Evolutionary conservation across 208 protist genomes (phyloP).

Genomic region (Strigomonas oncopelti): DNA sequence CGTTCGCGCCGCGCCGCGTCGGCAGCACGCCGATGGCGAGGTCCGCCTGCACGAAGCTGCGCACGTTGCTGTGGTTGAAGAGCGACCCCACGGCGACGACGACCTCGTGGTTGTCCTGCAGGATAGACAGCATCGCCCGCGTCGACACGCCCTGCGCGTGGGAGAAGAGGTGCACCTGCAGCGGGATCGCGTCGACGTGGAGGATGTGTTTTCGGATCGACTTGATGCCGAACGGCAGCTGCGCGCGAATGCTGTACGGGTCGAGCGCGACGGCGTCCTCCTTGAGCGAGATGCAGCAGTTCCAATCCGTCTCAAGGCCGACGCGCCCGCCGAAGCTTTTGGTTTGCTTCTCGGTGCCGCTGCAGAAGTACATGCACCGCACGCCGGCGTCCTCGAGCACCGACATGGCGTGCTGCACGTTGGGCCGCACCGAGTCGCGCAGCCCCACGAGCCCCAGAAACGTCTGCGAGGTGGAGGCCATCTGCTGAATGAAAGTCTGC

Average conservation of each 20-base stretch:
- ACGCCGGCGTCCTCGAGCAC: slow-evolving; percentile 87
- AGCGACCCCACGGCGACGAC: slow-evolving; percentile 89
- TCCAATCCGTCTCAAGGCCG: slow-evolving; percentile 94
- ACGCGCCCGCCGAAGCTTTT: slow-evolving; percentile 90
- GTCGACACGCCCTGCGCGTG: slow-evolving; percentile 82
- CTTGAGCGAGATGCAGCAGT: slow-evolving; percentile 93
- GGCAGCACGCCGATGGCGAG: slow-evolving; percentile 87
- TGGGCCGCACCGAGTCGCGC: slow-evolving; percentile 79
- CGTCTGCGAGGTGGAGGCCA: slow-evolving; percentile 75
- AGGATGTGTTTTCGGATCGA: slow-evolving; percentile 91
- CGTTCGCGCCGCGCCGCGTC: slow-evolving; percentile 55
- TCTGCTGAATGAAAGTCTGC: slow-evolving; percentile 50
- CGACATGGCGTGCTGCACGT: slow-evolving; percentile 71
- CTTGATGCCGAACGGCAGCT: slow-evolving; percentile 91
- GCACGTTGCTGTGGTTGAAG: slow-evolving; percentile 90
- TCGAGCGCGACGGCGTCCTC: slow-evolving; percentile 80
- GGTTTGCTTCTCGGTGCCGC: slow-evolving; percentile 78
- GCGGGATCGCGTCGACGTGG: slow-evolving; percentile 91
- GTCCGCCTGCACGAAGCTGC: slow-evolving; percentile 90
- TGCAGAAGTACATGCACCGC: slow-evolving; percentile 91
- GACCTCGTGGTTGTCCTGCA: slow-evolving; percentile 93
- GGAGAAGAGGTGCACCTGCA: slow-evolving; percentile 93
- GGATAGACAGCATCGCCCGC: slow-evolving; percentile 88
- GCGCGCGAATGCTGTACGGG: slow-evolving; percentile 83
- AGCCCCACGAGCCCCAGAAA: slow-evolving; percentile 88